These are phyloP conservation scores for Cymbopogon flexuosus DNA, from an alignment of 202 grass and related monocot species.

Conservation along the genomic window DNA sequence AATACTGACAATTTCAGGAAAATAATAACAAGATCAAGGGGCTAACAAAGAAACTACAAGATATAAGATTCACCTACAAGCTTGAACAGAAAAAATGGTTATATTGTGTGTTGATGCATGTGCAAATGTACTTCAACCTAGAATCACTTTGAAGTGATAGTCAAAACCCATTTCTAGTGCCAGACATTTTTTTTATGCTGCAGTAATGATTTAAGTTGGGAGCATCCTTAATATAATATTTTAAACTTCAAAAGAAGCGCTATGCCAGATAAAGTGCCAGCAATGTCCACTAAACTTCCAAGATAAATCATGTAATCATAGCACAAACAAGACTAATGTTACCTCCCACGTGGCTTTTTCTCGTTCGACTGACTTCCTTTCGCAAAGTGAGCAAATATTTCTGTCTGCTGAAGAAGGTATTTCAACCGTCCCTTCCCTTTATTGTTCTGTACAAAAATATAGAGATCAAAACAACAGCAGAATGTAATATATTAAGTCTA, in stretches of 20 bases:
- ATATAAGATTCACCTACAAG: neutral
- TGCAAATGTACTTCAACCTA: neutral
- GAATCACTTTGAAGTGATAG: neutral
- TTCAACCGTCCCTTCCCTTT: constrained; percentile 82
- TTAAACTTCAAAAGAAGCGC: neutral
- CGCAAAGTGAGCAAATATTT: constrained; percentile 94
- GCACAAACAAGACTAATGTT: neutral
- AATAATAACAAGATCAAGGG: constrained; percentile 12
- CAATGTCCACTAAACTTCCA: neutral
- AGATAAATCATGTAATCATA: neutral
- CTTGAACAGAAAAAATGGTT: neutral
- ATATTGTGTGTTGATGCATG: neutral
- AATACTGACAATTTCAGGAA: neutral
- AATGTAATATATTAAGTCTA: neutral
- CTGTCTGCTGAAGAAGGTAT: constrained; percentile 88
- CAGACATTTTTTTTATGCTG: neutral
- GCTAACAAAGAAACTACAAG: neutral
- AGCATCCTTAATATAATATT: neutral
- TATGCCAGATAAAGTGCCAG: neutral
- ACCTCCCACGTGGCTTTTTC: constrained; percentile 77
- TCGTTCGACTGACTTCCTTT: constrained; percentile 74
- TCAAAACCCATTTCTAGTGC: neutral
- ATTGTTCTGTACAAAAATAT: constrained; percentile 57
- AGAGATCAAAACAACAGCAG: neutral
- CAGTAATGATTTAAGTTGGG: neutral